Evolutionary conservation across 2,329 filamentous ascomycete species (phyloP), one percentile per base, ranked within the genome.

Genomic region (Fusarium sp.): DNA sequence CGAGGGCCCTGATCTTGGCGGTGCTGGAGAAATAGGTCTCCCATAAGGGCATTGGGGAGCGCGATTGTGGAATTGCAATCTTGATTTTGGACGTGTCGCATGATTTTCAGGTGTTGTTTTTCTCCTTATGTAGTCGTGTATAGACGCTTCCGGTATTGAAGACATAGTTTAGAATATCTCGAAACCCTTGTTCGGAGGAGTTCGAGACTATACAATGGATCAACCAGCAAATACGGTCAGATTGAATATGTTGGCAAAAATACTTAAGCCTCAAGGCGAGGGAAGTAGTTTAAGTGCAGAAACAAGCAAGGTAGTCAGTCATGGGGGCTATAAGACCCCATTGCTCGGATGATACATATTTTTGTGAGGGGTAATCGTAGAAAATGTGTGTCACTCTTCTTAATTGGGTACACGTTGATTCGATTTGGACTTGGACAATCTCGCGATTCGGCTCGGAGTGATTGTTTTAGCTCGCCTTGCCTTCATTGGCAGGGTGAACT

Each of bases 401-500:
- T 10, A 8, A n/a, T 45, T 20, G 18, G 42, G n/a, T n/a, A n/a
- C n/a, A 18, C 16, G 41, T 6, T 26, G 1, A 18, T 22, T 22
- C 7, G 39, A 11, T 14, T 33, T 33, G 22, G 30, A 24, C 30
- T 5, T 24, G 6, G 12, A 33, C 15, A 2, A 14, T 20, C 22
- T 20, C 0, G 3, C 30, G 16, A 33, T 33, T 5, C 22, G n/a
- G 47, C 1, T 50, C 3, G 0, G 0, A 3, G 0, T 20, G 16
- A 50, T 33, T 24, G 30, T 22, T 7, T 6, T 8, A 33, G 8
- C 47, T 33, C 30, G 30, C n/a, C 30, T 20, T 20, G 16, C 12
- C 0, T 33, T 33, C 6, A 33, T 20, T 33, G n/a, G 30, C n/a
- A 24, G 6, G 3, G 4, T 14, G 2, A 10, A 24, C 4, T 24